Evolutionary conservation across 305 asterid species (phyloP), one percentile per base, ranked within the genome.

Genomic region (Coffea humblotiana): DNA sequence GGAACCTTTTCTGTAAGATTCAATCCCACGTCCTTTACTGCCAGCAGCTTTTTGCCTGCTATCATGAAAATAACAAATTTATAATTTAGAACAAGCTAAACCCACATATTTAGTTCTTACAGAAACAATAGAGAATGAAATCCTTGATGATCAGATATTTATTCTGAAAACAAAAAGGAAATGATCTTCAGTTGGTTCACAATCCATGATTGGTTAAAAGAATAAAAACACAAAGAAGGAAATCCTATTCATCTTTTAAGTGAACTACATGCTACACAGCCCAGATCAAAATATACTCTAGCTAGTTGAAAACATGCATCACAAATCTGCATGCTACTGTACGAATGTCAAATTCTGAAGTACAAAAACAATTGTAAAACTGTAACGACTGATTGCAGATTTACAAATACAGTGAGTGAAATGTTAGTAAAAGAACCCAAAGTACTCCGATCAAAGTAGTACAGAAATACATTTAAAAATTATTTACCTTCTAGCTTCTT

Each of bases 401-500:
- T 51, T 23, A 9, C 23, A 45, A 47, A 56, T 27, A 45, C 48
- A 49, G 58, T 18, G 72, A 72, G 51, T 60, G 19, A 9, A 76
- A 64, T 63, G 69, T 64, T 25, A 25, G 32, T 27, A 45, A 52
- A 27, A 45, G 69, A 72, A 11, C 25, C 27, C 40, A 21, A 12
- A 72, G 71, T 54, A 3, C 29, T 45, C 54, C 15, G 37, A 23
- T 10, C 66, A 19, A 60, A 47, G 76, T 68, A 63, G 45, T 60
- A 58, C 11, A 54, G 48, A 80, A 81, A 77, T 52, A 49, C 78
- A 52, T 37, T 5, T 37, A 37, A 37, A 40, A 74, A 80, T 71
- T 72, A 58, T 32, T 43, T 90, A 91, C 97, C 97, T 89, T 88
- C 88, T 88, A 78, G 94, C 92, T 84, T 88, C 92, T 85, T 92